Evolutionary conservation across 495 filamentous ascomycete species (phyloP).

Genomic region (Annulohypoxylon moriforme): DNA sequence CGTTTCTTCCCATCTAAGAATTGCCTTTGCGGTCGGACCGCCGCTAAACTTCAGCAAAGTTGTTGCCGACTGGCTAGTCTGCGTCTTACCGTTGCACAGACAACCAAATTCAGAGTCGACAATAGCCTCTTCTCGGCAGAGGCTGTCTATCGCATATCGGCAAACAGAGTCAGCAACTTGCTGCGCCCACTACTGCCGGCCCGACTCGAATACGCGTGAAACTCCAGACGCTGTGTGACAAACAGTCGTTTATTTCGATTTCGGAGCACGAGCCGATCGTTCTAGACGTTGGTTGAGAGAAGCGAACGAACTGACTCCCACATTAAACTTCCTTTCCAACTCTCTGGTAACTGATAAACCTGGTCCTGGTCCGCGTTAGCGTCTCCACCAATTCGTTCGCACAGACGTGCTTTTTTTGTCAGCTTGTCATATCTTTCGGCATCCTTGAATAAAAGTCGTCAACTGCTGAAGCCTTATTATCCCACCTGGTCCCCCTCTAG

Average conservation of each 20-base stretch:
- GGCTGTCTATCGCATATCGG: constrained; percentile 24
- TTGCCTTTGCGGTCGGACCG: constrained; percentile 7
- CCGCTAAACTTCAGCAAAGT: constrained; percentile 16
- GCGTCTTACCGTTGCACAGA: constrained; percentile 14
- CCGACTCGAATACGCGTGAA: constrained; percentile 17
- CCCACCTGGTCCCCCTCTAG: constrained; percentile 18
- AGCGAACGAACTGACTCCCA: constrained; percentile 23
- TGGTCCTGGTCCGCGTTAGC: constrained; percentile 39
- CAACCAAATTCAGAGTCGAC: constrained; percentile 12
- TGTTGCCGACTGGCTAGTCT: constrained; percentile 9
- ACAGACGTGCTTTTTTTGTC: constrained; percentile 36
- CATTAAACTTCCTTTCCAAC: constrained; percentile 41
- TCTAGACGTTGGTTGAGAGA: constrained; percentile 1
- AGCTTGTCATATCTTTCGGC: constrained; percentile 31
- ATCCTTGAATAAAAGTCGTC: constrained; percentile 34
- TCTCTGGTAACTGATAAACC: constrained; percentile 40
- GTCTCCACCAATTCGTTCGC: constrained; percentile 42
- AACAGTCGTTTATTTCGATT: neutral
- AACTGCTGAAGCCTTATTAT: constrained; percentile 29
- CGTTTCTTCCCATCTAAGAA: constrained; percentile 11
- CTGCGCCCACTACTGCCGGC: constrained; percentile 7
- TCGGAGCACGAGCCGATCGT: neutral
- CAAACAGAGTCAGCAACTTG: constrained; percentile 21
- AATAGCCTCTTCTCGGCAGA: neutral
- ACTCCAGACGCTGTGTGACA: constrained; percentile 12